Percentiles rank a stretch among this genome's conserved stretches.
phyloP scores from a whole-genome alignment of 169 alveolate genomes.

The Plasmodium adleri region DNA sequence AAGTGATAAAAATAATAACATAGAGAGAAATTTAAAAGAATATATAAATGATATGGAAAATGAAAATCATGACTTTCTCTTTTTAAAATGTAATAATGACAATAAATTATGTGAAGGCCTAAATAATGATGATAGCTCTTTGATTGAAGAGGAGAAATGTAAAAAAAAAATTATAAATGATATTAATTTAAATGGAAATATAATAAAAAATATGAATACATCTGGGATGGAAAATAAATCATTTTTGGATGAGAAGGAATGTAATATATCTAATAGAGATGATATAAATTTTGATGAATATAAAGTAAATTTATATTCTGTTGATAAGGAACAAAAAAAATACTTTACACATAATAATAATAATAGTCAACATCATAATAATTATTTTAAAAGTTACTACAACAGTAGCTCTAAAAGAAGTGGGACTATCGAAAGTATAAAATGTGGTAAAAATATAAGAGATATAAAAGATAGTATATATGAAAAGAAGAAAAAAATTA shows the following conservation, averaged over 20 bases:
- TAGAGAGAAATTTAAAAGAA: background rate
- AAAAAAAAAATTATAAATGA: background rate
- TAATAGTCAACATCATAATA: background rate
- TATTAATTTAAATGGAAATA: constrained; percentile 7
- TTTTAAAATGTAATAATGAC: background rate
- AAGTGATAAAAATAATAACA: background rate
- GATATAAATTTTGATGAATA: background rate
- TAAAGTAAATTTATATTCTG: background rate
- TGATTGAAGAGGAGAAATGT: background rate
- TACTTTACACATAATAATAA: background rate
- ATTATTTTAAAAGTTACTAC: background rate
- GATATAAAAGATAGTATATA: constrained; percentile 29
- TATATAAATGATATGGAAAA: background rate
- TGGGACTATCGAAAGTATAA: background rate
- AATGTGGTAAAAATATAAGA: background rate
- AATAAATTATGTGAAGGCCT: constrained; percentile 11
- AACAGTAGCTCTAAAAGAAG: constrained; percentile 6
- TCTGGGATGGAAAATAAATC: background rate
- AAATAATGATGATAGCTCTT: background rate
- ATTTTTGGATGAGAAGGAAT: background rate
- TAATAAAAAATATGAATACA: constrained; percentile 11
- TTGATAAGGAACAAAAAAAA: background rate
- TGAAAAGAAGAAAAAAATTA: constrained; percentile 49
- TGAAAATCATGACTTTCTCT: background rate
- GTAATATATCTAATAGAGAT: no score